A percentile compares a stretch with the other conserved stretches of the same genome.
phyloP scores from a whole-genome alignment of 106 monocot genomes.

The Cymbidium sinense region DNA sequence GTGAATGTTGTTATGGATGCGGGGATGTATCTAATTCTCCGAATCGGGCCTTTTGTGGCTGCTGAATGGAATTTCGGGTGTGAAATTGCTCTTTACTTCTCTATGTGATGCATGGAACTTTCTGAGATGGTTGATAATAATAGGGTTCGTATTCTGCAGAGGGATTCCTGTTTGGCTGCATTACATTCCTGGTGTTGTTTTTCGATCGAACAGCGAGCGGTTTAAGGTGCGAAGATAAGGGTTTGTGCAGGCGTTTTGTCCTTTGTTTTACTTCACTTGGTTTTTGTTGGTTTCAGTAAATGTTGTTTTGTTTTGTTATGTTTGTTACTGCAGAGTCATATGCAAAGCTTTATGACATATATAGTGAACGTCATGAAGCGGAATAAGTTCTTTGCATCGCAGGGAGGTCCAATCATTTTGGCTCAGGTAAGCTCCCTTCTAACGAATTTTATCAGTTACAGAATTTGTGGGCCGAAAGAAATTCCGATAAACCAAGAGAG shows the following conservation, averaged over 20 bases:
- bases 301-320: background rate
- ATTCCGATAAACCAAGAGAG: background rate
- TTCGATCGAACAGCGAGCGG: constrained; percentile 61
- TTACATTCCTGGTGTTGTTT: constrained; percentile 77
- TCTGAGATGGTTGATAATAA: background rate
- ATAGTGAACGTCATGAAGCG: constrained; percentile 85
- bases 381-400: constrained; percentile 72
- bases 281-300: background rate
- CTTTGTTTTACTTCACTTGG: background rate
- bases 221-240: constrained; percentile 49
- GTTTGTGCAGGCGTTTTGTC: background rate
- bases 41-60: constrained; percentile 89
- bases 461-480: too few relatives aligned
- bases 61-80: constrained; percentile 94
- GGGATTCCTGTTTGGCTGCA: constrained; percentile 95
- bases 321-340: constrained; percentile 48
- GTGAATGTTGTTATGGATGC: constrained; percentile 68
- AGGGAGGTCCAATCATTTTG: constrained; percentile 89
- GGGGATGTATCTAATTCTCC: constrained; percentile 81
- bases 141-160: constrained; percentile 29
- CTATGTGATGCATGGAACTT: background rate
- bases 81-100: background rate
- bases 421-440: constrained; percentile 44
- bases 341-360: constrained; percentile 70
- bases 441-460: background rate